Conservation (phyloP, 495 filamentous ascomycete genomes). For the Tuber borchii region DNA sequence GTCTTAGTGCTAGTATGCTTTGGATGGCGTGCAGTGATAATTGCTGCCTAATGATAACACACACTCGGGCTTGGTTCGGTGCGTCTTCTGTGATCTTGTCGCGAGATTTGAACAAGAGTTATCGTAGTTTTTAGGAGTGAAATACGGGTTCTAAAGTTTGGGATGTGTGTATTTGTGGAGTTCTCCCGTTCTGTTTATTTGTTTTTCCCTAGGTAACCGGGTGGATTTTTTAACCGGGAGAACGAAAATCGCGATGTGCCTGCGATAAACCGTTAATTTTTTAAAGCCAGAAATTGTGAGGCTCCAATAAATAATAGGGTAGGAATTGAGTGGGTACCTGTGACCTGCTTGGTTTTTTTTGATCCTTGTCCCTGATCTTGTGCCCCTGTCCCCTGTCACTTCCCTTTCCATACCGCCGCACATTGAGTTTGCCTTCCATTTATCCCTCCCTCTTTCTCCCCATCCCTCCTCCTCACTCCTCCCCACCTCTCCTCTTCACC, state of each 20-base stretch:
- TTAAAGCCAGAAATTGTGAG: neutral
- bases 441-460: neutral
- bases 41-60: neutral
- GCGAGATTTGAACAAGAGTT: too few species aligned
- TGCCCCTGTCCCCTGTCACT: neutral
- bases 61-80: too few species aligned
- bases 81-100: too few species aligned
- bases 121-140: neutral
- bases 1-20: neutral
- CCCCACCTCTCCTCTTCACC: neutral
- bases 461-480: too few species aligned
- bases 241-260: neutral
- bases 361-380: neutral
- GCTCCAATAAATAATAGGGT: neutral
- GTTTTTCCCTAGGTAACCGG: neutral
- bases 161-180: neutral
- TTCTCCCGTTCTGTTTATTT: neutral
- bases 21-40: neutral
- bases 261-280: neutral
- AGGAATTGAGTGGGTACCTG: neutral
- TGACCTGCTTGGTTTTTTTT: neutral
- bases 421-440: too few species aligned
- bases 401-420: neutral
- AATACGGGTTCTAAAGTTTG: neutral
- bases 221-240: neutral